phyloP scores from a whole-genome alignment of 129 eudicot species.

The Tagetes erecta region DNA sequence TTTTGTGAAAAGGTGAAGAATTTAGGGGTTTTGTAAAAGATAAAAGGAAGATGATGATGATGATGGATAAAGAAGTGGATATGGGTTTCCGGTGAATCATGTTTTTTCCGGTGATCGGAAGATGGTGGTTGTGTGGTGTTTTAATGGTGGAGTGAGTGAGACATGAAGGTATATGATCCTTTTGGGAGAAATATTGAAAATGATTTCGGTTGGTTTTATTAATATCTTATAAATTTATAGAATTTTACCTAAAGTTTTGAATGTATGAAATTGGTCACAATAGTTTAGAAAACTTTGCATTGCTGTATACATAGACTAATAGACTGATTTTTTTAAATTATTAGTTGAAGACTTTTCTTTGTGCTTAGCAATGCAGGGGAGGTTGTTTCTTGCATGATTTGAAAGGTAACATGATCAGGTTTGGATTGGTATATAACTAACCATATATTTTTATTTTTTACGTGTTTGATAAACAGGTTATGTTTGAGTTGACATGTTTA shows the following conservation, averaged over 20 bases:
- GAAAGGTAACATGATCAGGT: too few species aligned
- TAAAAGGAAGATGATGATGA: conserved; percentile 31
- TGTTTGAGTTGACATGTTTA: too few species aligned
- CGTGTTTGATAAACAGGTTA: too few species aligned
- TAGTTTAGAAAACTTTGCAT: background rate
- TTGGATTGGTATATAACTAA: too few species aligned
- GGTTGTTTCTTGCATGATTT: too few species aligned
- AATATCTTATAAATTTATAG: background rate
- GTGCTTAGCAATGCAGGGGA: too few species aligned
- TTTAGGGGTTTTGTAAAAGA: conserved; percentile 28
- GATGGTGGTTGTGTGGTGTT: conserved; percentile 20
- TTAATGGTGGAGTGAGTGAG: conserved; percentile 20
- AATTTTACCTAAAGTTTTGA: background rate
- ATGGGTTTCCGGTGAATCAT: conserved; percentile 49
- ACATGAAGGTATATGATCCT: background rate
- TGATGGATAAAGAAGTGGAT: background rate
- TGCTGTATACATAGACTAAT: too few species aligned
- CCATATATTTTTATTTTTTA: too few species aligned
- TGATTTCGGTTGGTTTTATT: background rate
- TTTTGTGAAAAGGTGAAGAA: conserved; percentile 41
- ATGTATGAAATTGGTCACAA: background rate
- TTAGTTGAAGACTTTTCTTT: too few species aligned
- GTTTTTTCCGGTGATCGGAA: conserved; percentile 20
- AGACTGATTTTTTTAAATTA: too few species aligned
- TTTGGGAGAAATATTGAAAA: background rate